Conservation (phyloP, 164 flowering plant genomes). For the Nymphaea colorata region DNA sequence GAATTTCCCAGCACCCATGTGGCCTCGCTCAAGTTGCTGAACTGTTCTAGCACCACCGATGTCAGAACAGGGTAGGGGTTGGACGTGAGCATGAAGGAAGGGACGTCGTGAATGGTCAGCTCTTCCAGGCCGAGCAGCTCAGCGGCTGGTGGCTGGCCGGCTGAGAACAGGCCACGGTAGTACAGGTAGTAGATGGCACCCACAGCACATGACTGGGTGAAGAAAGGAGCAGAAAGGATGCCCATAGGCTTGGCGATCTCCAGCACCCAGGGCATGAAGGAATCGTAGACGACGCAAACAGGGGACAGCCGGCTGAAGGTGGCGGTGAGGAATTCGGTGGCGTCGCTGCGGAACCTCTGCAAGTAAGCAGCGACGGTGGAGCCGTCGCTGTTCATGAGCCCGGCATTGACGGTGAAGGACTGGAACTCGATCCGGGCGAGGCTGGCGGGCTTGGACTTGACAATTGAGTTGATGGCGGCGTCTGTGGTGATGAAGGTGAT, state of each 20-base stretch:
- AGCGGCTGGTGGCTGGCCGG: constrained; percentile 3
- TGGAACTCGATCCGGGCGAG: background rate
- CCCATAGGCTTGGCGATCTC: constrained; percentile 7
- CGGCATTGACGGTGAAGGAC: constrained; percentile 7
- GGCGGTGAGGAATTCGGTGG: constrained; percentile 1
- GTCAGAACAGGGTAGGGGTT: background rate
- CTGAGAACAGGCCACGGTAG: constrained; percentile 3
- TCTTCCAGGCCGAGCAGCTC: constrained; percentile 11
- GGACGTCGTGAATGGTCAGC: constrained; percentile 12
- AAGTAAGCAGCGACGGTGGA: constrained; percentile 2
- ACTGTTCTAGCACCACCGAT: constrained; percentile 13
- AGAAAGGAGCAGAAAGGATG: constrained; percentile 9
- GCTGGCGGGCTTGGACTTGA: background rate
- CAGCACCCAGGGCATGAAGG: constrained; percentile 10
- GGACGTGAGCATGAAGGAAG: constrained; percentile 8
- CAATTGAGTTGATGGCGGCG: constrained; percentile 5
- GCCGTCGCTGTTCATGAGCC: background rate
- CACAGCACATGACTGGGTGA: constrained; percentile 13
- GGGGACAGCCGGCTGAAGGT: constrained; percentile 3
- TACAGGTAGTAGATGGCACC: constrained; percentile 16
- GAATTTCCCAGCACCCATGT: constrained; percentile 31
- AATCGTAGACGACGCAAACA: constrained; percentile 10
- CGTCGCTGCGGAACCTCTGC: constrained; percentile 4
- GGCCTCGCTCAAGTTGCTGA: constrained; percentile 21
- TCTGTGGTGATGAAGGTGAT: constrained; percentile 8